A percentile compares a stretch with the other conserved stretches of the same genome.
These are phyloP conservation scores for Nakazawaea wyomingensis DNA, from an alignment of 805 yeast species.

Conservation along the genomic window DNA sequence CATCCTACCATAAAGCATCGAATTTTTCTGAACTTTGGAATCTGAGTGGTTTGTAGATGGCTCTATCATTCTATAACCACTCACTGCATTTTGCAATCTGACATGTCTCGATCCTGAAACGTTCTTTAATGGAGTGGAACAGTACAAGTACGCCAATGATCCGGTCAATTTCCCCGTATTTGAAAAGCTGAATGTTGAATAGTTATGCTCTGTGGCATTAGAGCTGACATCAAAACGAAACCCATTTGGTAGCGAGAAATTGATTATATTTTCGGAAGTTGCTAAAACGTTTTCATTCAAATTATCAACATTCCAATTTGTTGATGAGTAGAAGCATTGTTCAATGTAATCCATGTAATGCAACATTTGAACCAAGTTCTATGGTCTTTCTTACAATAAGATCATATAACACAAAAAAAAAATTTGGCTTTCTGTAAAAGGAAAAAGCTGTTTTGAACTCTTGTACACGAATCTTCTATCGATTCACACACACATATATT, in stretches of 20 bases:
- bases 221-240: constrained; percentile 62
- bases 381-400: neutral
- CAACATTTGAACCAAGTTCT: constrained; percentile 41
- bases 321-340: constrained; percentile 59
- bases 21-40: constrained; percentile 20
- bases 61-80: constrained; percentile 60
- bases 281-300: constrained; percentile 70
- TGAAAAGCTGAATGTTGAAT: constrained; percentile 66
- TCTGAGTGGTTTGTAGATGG: constrained; percentile 25
- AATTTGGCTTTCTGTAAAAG: too few relatives aligned
- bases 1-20: constrained; percentile 77
- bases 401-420: too few relatives aligned
- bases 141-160: constrained; percentile 74
- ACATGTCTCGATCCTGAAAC: constrained; percentile 48
- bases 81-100: constrained; percentile 59
- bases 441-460: too few relatives aligned
- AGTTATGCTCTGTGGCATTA: constrained; percentile 62
- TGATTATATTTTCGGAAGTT: constrained; percentile 64
- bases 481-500: too few relatives aligned
- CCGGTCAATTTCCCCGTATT: constrained; percentile 68
- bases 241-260: constrained; percentile 70
- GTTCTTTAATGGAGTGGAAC: constrained; percentile 50
- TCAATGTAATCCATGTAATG: constrained; percentile 85
- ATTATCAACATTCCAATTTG: constrained; percentile 78
- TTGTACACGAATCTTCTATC: too few relatives aligned